Conservation (phyloP, 2,329 filamentous ascomycete genomes). For the Cadophora gregata region DNA sequence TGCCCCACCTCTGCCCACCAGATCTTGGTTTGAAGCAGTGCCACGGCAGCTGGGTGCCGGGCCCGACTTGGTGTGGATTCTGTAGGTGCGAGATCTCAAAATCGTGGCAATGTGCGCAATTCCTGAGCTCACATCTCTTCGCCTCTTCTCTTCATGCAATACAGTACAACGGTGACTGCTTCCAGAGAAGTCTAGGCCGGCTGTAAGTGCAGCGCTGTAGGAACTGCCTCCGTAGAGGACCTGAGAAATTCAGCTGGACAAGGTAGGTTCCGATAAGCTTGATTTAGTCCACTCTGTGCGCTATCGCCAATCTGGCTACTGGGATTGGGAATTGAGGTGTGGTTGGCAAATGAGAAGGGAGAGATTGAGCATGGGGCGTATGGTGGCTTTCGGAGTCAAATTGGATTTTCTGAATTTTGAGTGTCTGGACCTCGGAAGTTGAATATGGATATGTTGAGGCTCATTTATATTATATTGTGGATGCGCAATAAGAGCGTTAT, state of each 20-base stretch:
- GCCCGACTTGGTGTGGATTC: constrained; percentile 6
- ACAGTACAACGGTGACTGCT: neutral
- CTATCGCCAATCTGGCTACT: constrained; percentile 2
- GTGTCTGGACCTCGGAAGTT: neutral
- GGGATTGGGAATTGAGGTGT: neutral
- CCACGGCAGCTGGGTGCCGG: constrained; percentile 16
- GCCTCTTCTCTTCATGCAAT: neutral
- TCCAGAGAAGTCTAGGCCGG: neutral
- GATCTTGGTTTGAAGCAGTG: neutral
- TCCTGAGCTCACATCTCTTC: neutral
- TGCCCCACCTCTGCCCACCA: neutral
- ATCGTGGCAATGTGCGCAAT: neutral
- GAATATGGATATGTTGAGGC: too few relatives aligned
- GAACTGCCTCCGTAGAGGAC: too few relatives aligned
- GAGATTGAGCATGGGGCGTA: neutral
- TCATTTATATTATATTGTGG: too few relatives aligned
- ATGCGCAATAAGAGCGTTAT: too few relatives aligned
- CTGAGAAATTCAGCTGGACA: constrained; percentile 7
- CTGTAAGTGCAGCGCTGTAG: too few relatives aligned
- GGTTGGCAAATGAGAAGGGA: neutral
- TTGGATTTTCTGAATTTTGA: neutral
- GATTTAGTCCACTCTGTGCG: neutral
- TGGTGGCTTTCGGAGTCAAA: neutral
- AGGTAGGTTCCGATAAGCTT: constrained; percentile 8
- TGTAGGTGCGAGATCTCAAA: neutral